These are phyloP conservation scores for Diutina ranongensis DNA, from an alignment of 1,139 yeast genomes.

Conservation along the genomic window DNA sequence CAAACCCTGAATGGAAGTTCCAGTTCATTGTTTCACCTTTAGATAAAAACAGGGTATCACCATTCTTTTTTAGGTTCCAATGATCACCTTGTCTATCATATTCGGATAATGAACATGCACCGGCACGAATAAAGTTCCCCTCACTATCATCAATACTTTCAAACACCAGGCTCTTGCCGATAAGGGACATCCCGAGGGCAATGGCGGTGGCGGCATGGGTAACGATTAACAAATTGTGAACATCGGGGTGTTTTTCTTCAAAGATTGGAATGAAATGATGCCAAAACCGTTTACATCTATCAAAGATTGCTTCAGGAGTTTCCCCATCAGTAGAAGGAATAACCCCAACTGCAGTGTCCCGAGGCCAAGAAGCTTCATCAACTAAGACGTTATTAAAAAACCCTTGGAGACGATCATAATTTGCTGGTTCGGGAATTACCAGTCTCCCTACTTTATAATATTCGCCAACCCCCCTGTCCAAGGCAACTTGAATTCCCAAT, in stretches of 20 bases:
- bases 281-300: slow-evolving; percentile 42
- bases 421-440: slow-evolving; percentile 49
- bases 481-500: slow-evolving; percentile 42
- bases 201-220: slow-evolving; percentile 83
- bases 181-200: slow-evolving; percentile 60
- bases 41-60: slow-evolving; percentile 52
- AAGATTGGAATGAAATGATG: slow-evolving; percentile 36
- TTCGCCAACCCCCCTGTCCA: slow-evolving; percentile 68
- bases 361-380: slow-evolving; percentile 25
- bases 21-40: slow-evolving; percentile 90
- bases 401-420: slow-evolving; percentile 29
- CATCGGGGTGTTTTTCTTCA: slow-evolving; percentile 41
- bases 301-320: slow-evolving; percentile 47
- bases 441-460: slow-evolving; percentile 50
- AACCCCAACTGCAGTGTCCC: slow-evolving; percentile 29
- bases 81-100: slow-evolving; percentile 14
- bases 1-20: slow-evolving; percentile 18
- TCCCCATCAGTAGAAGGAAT: slow-evolving; percentile 56
- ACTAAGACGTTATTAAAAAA: slow-evolving; percentile 39
- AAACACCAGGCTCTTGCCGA: slow-evolving; percentile 28
- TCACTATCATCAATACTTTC: slow-evolving; percentile 33
- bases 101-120: slow-evolving; percentile 34
- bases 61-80: slow-evolving; percentile 55
- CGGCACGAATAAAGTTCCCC: slow-evolving; percentile 22
- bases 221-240: slow-evolving; percentile 46